phyloP scores from a whole-genome alignment of 129 eudicot species.

The Chrysanthemum seticuspe region DNA sequence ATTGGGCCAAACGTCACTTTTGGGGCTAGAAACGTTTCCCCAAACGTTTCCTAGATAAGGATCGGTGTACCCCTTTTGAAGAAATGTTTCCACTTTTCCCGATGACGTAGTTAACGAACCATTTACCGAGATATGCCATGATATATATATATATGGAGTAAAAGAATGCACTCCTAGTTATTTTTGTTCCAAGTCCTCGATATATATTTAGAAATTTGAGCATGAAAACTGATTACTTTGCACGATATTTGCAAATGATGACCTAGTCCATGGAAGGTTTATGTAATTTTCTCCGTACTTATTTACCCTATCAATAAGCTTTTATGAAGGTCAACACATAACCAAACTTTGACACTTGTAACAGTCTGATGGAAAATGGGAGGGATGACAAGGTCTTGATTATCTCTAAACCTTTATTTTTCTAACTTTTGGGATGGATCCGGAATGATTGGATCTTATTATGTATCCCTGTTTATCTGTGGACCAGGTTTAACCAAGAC shows the following conservation, averaged over 20 bases:
- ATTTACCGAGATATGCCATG: no score
- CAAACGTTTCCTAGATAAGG: no score
- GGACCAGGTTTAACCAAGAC: constrained; percentile 22
- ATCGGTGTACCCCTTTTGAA: no score
- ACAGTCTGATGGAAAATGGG: constrained; percentile 33
- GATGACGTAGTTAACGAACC: no score
- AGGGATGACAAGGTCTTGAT: constrained; percentile 18
- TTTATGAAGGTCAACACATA: constrained; percentile 21
- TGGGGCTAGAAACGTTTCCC: no score
- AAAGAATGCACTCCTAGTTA: no score
- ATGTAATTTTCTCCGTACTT: neutral
- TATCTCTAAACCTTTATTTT: constrained; percentile 33
- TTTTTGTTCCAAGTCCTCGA: no score
- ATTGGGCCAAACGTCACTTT: no score
- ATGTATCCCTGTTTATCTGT: constrained; percentile 11
- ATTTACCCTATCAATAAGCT: neutral
- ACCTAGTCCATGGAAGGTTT: constrained; percentile 14
- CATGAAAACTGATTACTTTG: neutral
- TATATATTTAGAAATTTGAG: neutral
- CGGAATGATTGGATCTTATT: constrained; percentile 27
- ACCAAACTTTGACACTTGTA: constrained; percentile 32
- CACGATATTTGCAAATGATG: neutral
- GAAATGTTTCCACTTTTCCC: no score
- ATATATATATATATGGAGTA: no score
- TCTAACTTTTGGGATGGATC: constrained; percentile 31